Conservation (phyloP, 139 green algal species). For the Picochlorum sp. region DNA sequence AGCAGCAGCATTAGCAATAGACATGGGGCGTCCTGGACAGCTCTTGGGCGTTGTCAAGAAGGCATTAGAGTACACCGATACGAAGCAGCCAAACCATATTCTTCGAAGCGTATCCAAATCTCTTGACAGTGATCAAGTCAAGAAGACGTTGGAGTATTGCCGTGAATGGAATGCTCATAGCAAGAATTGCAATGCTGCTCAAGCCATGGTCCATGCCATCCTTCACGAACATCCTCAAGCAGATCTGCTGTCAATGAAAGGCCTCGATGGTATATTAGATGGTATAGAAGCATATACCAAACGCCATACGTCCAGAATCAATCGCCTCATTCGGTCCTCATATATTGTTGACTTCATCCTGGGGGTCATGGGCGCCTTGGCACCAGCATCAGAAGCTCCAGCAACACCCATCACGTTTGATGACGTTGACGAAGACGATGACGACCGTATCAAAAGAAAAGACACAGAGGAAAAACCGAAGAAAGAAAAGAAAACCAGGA, state of each 20-base stretch:
- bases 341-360: constrained; percentile 85
- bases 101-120: constrained; percentile 3
- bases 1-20: constrained; percentile 75
- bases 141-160: constrained; percentile 33
- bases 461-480: not conserved
- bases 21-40: constrained; percentile 62
- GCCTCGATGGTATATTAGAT: constrained; percentile 59
- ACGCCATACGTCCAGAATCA: constrained; percentile 70
- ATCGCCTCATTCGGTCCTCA: constrained; percentile 66
- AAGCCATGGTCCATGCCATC: constrained; percentile 68
- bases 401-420: too few relatives aligned
- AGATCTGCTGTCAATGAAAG: constrained; percentile 50
- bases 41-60: constrained; percentile 62
- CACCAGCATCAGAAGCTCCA: constrained; percentile 13
- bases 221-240: constrained; percentile 32
- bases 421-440: not conserved
- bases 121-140: not conserved
- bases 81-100: not conserved
- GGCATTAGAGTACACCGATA: constrained; percentile 5
- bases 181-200: constrained; percentile 65
- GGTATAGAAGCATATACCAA: constrained; percentile 72
- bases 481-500: constrained; percentile 7
- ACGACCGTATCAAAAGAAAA: not conserved
- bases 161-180: constrained; percentile 94
- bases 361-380: constrained; percentile 61